These are phyloP conservation scores for Eimeria sp. DNA, from an alignment of 169 alveolate species.

Conservation along the genomic window DNA sequence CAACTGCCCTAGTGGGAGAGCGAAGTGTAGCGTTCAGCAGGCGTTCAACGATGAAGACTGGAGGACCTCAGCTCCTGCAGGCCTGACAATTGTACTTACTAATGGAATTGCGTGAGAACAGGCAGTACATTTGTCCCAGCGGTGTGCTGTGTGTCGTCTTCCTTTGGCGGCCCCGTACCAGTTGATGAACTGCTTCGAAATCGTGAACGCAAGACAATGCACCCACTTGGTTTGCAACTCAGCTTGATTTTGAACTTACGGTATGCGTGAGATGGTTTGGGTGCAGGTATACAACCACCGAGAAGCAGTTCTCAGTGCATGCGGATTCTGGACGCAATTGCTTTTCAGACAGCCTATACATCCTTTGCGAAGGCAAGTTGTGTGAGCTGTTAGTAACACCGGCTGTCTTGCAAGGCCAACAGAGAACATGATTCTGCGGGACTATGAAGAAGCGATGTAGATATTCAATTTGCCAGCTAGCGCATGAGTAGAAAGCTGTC, in stretches of 20 bases:
- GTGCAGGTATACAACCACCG: conserved; percentile 1
- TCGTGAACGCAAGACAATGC: neutral
- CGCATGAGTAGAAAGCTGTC: neutral
- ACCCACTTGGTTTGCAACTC: neutral
- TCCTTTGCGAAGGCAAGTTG: conserved; percentile 58
- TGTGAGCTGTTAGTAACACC: neutral
- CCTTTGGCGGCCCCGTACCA: neutral
- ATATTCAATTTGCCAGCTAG: neutral
- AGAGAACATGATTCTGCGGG: neutral
- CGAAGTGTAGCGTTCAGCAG: neutral
- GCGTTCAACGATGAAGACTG: neutral
- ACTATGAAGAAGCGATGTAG: neutral
- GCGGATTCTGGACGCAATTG: neutral
- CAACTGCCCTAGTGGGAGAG: conserved; percentile 34
- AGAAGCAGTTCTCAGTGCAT: neutral
- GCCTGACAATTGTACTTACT: neutral
- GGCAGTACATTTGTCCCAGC: neutral
- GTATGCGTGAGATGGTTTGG: neutral
- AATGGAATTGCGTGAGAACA: neutral
- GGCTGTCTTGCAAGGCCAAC: neutral
- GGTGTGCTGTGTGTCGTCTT: neutral
- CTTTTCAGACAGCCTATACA: neutral
- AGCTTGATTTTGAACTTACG: neutral
- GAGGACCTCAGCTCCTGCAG: conserved; percentile 9
- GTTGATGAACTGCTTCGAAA: neutral